Evolutionary conservation across 2,329 filamentous ascomycete species (phyloP).

Genomic region (Niveomyces coronatus): DNA sequence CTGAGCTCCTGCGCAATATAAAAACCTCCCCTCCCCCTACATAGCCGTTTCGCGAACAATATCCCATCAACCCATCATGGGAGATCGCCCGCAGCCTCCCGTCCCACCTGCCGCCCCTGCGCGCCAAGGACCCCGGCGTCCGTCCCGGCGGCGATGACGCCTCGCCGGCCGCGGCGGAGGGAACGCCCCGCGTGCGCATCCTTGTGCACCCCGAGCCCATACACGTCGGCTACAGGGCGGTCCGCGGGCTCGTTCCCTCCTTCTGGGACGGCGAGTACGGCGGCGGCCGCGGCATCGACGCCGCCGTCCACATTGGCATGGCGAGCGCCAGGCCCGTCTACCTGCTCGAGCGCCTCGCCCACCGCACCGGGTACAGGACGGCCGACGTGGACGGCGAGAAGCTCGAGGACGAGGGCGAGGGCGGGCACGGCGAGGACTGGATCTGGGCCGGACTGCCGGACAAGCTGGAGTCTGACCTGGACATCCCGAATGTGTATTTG

Average conservation of each 20-base stretch:
- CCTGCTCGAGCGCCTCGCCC: slow-evolving; percentile 58
- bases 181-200: slow-evolving; percentile 45
- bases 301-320: slow-evolving; percentile 73
- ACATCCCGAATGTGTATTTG: slow-evolving; percentile 44
- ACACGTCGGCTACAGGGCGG: slow-evolving; percentile 58
- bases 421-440: slow-evolving; percentile 37
- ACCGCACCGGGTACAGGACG: slow-evolving; percentile 61
- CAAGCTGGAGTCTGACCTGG: slow-evolving; percentile 46
- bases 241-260: slow-evolving; percentile 51
- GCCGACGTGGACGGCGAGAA: slow-evolving; percentile 58
- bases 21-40: not conserved
- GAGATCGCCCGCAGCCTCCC: slow-evolving; percentile 65
- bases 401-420: slow-evolving; percentile 42
- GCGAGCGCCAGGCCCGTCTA: slow-evolving; percentile 56
- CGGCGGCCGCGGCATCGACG: slow-evolving; percentile 41
- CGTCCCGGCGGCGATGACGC: slow-evolving; percentile 15
- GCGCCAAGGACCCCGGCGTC: slow-evolving; percentile 29
- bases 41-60: slow-evolving; percentile 65
- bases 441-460: slow-evolving; percentile 44
- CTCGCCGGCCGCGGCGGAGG: slow-evolving; percentile 15
- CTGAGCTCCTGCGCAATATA: no score
- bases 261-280: slow-evolving; percentile 41
- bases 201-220: slow-evolving; percentile 56
- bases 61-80: slow-evolving; percentile 69
- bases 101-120: slow-evolving; percentile 44